Conservation (phyloP, 257 asterid genomes). For the Ilex asprella region DNA sequence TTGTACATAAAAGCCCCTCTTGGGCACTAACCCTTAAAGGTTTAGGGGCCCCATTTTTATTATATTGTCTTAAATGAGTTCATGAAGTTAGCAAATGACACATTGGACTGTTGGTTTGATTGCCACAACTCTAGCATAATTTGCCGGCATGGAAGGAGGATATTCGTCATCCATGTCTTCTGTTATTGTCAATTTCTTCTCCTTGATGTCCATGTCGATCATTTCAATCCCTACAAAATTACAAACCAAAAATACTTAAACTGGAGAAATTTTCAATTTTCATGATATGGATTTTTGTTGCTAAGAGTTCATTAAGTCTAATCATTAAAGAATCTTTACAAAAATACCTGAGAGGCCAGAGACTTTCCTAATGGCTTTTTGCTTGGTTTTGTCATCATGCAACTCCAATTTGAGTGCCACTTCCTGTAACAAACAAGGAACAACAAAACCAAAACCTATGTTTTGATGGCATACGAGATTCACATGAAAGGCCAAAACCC, state of each 20-base stretch:
- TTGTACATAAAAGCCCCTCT: too few species aligned
- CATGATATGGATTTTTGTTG: too few species aligned
- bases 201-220: slow-evolving; percentile 48
- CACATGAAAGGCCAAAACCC: too few species aligned
- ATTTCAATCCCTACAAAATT: slow-evolving; percentile 52
- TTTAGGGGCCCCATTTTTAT: too few species aligned
- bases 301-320: too few species aligned
- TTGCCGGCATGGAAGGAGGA: slow-evolving; percentile 21
- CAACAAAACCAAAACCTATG: neutral
- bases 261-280: too few species aligned
- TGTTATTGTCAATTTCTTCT: slow-evolving; percentile 50
- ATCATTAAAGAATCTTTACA: too few species aligned
- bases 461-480: too few species aligned
- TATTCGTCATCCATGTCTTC: slow-evolving; percentile 60
- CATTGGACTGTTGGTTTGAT: slow-evolving; percentile 44
- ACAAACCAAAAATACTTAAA: neutral
- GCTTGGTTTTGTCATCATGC: slow-evolving; percentile 49
- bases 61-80: too few species aligned
- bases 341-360: slow-evolving; percentile 50
- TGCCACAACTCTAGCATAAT: too few species aligned
- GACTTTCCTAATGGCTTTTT: slow-evolving; percentile 45
- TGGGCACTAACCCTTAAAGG: too few species aligned
- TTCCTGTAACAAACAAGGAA: slow-evolving; percentile 32
- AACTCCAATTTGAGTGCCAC: slow-evolving; percentile 45
- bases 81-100: slow-evolving; percentile 22